Evolutionary conservation across 768 basidiomycete species (phyloP).

Genomic region (Leucosporidium yakuticum): DNA sequence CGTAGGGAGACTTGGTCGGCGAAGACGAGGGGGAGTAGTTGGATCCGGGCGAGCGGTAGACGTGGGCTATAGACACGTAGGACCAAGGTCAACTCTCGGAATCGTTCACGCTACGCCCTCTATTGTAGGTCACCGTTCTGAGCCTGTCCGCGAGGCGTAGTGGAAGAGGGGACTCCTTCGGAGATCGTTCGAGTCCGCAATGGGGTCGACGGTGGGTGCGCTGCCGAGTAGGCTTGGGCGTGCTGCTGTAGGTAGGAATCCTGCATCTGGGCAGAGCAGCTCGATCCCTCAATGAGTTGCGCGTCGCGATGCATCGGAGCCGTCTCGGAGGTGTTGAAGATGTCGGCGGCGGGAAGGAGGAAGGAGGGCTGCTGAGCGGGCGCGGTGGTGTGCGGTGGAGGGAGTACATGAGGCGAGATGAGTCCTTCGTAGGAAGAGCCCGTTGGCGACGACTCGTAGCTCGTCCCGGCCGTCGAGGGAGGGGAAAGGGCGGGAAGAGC

Average conservation of each 20-base stretch:
- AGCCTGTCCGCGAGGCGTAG: not conserved
- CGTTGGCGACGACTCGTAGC: too few relatives aligned
- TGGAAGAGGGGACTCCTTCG: not conserved
- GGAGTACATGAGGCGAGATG: too few relatives aligned
- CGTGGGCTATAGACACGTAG: not conserved
- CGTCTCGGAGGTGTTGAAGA: not conserved
- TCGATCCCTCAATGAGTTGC: not conserved
- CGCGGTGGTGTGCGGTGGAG: too few relatives aligned
- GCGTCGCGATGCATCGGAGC: not conserved
- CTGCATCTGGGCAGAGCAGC: slow-evolving; percentile 17
- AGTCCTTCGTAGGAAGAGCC: too few relatives aligned
- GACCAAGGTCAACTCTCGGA: not conserved
- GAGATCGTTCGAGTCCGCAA: not conserved
- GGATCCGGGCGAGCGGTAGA: too few relatives aligned
- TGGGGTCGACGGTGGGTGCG: not conserved
- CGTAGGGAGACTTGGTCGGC: too few relatives aligned
- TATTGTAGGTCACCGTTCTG: not conserved
- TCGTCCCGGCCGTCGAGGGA: too few relatives aligned
- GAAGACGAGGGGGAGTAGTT: too few relatives aligned
- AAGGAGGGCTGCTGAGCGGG: not conserved
- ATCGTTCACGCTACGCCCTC: not conserved
- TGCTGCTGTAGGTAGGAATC: slow-evolving; percentile 12
- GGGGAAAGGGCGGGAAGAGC: too few relatives aligned
- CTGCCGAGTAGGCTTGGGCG: not conserved
- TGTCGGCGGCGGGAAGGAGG: not conserved